phyloP scores from a whole-genome alignment of 2,329 filamentous ascomycete genomes.

The Onygenales sp. region DNA sequence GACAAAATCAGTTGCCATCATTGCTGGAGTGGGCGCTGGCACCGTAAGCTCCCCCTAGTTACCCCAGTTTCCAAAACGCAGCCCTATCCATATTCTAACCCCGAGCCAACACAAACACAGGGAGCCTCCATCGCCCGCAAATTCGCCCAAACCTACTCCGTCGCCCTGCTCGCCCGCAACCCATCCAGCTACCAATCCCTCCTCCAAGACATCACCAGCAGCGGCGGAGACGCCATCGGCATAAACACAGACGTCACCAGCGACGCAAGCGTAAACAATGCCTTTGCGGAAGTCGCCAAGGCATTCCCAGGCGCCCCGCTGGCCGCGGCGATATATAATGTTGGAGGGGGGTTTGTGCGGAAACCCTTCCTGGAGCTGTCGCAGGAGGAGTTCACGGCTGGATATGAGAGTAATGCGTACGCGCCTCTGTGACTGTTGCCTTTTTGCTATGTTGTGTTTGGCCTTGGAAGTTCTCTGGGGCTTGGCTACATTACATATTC shows the following conservation, averaged over 20 bases:
- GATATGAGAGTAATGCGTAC: conserved; percentile 43
- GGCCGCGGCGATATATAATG: conserved; percentile 53
- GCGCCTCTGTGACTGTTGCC: conserved; percentile 10
- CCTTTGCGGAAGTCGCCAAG: conserved; percentile 45
- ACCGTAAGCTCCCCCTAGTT: conserved; percentile 23
- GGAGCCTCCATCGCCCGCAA: conserved; percentile 52
- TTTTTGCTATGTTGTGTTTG: background rate
- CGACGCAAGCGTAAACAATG: conserved; percentile 41
- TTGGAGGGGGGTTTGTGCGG: conserved; percentile 46
- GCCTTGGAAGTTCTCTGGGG: background rate
- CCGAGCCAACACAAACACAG: conserved; percentile 27
- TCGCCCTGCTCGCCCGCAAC: conserved; percentile 51
- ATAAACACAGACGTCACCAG: conserved; percentile 52
- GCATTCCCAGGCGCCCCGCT: conserved; percentile 39
- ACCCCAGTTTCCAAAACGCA: background rate
- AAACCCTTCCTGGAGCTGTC: conserved; percentile 55
- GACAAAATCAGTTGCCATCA: conserved; percentile 34
- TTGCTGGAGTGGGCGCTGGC: conserved; percentile 39
- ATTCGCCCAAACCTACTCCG: conserved; percentile 50
- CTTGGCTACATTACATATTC: background rate
- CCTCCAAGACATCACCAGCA: conserved; percentile 50
- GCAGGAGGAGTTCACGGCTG: conserved; percentile 46
- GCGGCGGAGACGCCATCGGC: conserved; percentile 50
- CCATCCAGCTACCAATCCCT: conserved; percentile 46
- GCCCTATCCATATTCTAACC: background rate